Base-by-base conservation (phyloP, 2,329 filamentous ascomycete genomes). In the Neodidymelliopsis sp. region DNA sequence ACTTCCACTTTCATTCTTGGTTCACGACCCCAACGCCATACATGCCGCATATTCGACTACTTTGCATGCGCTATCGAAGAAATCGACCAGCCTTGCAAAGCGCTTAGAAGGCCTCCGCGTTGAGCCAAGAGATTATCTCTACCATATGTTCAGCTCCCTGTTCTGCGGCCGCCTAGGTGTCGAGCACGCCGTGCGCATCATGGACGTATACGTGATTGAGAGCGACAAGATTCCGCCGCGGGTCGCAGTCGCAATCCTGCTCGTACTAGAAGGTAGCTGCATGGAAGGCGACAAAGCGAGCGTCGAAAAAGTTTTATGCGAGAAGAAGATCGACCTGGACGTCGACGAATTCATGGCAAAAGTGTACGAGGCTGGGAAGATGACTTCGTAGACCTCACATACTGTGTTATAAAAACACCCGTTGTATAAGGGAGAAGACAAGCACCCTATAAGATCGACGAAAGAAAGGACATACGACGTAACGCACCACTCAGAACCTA, bases 131-230 rank as follows among this genome's bases (percentile, higher is more conserved):
- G 73, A 76, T 13, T 89, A 85, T 57, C 76, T 91, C 6, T 72
- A 79, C 20, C 75, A 79, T 11, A 75, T 89, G 40, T 88, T 90
- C 62, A 81, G 81, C 5, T 79, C 78, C 12, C 75, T 91, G 5
- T 89, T 90, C 66, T 72, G 69, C 41, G 60, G 62, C 2, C 87
- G 87, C 28, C 74, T 90, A 4, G 81, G 81, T 6, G 79, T 91
- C 12, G 89, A 92, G 62, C 82, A 88, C 59, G 87, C 85, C 4
- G 83, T 85, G 1, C 77, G 90, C 2, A 73, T 94, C 10, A 93
- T 89, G 88, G 90, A 95, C 56, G 84, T 93, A 0, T 91, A 90
- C 59, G 84, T 89, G 3, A 91, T 95, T 57, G 90, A 95, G 66
- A 89, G 89, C 19, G 90, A 95, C 56, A 78, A 82, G 1, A 78